Conservation (phyloP, 2,329 filamentous ascomycete genomes). For the Fusarium torreyae region DNA sequence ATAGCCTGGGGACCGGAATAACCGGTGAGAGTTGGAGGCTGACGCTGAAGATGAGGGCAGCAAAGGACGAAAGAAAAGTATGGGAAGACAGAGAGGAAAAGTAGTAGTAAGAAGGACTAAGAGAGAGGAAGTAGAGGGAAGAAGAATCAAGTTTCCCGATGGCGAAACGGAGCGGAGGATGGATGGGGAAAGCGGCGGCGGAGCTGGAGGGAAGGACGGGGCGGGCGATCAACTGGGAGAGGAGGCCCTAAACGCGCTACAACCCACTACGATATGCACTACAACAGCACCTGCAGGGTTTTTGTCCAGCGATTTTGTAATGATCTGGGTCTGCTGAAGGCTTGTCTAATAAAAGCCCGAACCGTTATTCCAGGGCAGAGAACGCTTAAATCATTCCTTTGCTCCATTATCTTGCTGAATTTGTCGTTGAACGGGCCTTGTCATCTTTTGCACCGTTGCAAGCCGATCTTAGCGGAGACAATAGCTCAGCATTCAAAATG, state of each 20-base stretch:
- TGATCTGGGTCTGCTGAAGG: slow-evolving; percentile 25
- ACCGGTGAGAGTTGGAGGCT: slow-evolving; percentile 20
- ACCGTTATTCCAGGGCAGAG: slow-evolving; percentile 10
- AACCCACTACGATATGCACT: slow-evolving; percentile 7
- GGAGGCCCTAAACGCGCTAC: slow-evolving; percentile 16
- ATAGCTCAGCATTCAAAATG: slow-evolving; percentile 38
- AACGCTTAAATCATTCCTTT: not conserved
- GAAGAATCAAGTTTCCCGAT: slow-evolving; percentile 46
- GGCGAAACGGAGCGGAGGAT: slow-evolving; percentile 40
- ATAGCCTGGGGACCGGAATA: slow-evolving; percentile 33
- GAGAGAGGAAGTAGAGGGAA: slow-evolving; percentile 34
- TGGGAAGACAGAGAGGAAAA: slow-evolving; percentile 15
- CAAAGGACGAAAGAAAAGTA: slow-evolving; percentile 13
- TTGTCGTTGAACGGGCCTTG: slow-evolving; percentile 1
- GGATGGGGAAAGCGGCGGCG: slow-evolving; percentile 33
- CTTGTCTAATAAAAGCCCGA: slow-evolving; percentile 10
- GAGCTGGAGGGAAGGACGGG: slow-evolving; percentile 32
- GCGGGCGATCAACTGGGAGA: slow-evolving; percentile 24
- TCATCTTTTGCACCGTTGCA: slow-evolving; percentile 37
- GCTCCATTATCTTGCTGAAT: slow-evolving; percentile 8
- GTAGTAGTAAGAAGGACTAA: slow-evolving; percentile 29
- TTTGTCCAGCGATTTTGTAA: slow-evolving; percentile 31
- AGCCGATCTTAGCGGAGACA: slow-evolving; percentile 40
- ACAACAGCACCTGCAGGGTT: slow-evolving; percentile 29
- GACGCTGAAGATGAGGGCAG: slow-evolving; percentile 22